These are phyloP conservation scores for Phytopythium mirpurense DNA, from an alignment of 352 stramenopile species.

Conservation along the genomic window DNA sequence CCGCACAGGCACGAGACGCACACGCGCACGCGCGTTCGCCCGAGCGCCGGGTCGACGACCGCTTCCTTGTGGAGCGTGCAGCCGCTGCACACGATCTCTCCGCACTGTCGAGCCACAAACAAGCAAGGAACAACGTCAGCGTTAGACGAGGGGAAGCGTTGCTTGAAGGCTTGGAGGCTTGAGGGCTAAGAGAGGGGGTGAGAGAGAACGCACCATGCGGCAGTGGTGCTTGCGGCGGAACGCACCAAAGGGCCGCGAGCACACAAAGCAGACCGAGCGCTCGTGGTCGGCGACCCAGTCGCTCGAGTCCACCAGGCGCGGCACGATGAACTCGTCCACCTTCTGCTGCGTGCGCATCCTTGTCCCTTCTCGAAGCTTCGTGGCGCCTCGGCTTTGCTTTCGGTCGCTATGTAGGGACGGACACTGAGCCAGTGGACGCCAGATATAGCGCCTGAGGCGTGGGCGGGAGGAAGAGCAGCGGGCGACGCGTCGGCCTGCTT, in stretches of 20 bases:
- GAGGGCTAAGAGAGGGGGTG: no score
- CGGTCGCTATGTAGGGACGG: no score
- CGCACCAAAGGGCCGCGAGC: conserved; percentile 66
- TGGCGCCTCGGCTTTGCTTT: no score
- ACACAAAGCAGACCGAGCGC: conserved; percentile 67
- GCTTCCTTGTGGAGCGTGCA: conserved; percentile 76
- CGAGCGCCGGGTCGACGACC: conserved; percentile 35
- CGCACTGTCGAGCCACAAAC: conserved; percentile 34
- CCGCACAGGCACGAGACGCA: conserved; percentile 67
- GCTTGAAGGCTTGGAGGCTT: no score
- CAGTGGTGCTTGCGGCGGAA: conserved; percentile 87
- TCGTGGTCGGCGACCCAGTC: conserved; percentile 78
- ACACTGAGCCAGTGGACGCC: no score
- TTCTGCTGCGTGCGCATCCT: conserved; percentile 17
- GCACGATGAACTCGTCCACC: conserved; percentile 52
- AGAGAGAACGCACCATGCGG: conserved; percentile 73
- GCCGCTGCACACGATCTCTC: conserved; percentile 76
- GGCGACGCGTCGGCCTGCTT: neutral
- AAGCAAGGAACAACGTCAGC: neutral
- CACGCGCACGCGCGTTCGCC: conserved; percentile 63
- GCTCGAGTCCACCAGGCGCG: conserved; percentile 64
- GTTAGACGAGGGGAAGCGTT: no score
- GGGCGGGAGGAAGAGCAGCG: no score
- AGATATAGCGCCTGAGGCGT: no score
- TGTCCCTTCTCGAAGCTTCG: neutral